Evolutionary conservation across 805 yeast genomes (phyloP).

Genomic region (Ogataea henricii): DNA sequence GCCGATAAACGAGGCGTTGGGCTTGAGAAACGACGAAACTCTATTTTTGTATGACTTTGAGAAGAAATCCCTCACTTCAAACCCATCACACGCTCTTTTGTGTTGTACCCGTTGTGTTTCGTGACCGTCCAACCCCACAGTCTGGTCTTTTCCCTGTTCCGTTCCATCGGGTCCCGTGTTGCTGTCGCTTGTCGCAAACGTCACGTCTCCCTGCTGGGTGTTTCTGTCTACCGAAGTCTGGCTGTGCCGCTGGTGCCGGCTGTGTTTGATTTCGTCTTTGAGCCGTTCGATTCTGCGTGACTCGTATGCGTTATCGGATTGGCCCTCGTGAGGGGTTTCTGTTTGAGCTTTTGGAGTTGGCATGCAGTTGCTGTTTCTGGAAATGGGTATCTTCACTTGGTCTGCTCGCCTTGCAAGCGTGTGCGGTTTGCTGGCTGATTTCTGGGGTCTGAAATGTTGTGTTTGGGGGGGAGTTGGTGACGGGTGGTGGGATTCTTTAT

Average conservation of each 20-base stretch:
- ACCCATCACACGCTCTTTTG: not conserved
- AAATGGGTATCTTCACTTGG: not conserved
- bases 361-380: conserved; percentile 1
- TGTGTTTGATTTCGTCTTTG: conserved; percentile 14
- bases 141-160: not conserved
- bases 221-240: not conserved
- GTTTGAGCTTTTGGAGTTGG: conserved; percentile 12
- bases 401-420: not conserved
- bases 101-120: not conserved
- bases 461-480: too few species aligned
- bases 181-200: not conserved
- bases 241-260: not conserved
- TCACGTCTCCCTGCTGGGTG: not conserved
- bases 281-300: conserved; percentile 13
- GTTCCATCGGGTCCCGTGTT: not conserved
- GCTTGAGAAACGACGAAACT: conserved; percentile 50
- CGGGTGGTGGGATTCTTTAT: too few species aligned
- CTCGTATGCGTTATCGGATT: not conserved
- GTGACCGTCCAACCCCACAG: not conserved
- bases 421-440: too few species aligned
- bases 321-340: not conserved
- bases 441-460: too few species aligned
- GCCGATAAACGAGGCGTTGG: conserved; percentile 65
- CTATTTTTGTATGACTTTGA: conserved; percentile 12
- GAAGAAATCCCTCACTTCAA: conserved; percentile 24